Evolutionary conservation across 1,139 yeast genomes (phyloP).

Genomic region (Hemisphaericaspora xylofermentans): DNA sequence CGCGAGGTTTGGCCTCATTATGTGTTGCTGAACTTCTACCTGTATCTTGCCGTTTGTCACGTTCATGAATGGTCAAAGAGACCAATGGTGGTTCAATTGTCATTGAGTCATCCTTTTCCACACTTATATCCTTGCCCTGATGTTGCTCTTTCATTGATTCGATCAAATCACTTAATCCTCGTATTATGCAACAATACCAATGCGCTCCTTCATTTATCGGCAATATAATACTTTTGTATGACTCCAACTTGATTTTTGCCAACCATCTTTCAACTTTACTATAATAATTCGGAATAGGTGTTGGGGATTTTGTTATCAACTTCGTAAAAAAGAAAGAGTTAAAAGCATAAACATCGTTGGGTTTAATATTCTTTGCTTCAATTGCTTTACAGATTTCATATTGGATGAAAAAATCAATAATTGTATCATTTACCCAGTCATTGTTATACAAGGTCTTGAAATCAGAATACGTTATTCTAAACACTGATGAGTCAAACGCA

Average conservation of each 20-base stretch:
- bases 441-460: conserved; percentile 66
- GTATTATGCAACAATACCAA: conserved; percentile 83
- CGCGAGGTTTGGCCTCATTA: conserved; percentile 18
- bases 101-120: no score
- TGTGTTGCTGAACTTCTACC: background rate
- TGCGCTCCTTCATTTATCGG: conserved; percentile 84
- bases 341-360: conserved; percentile 55
- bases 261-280: conserved; percentile 80
- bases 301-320: conserved; percentile 29
- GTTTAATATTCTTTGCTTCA: conserved; percentile 15
- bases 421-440: conserved; percentile 75
- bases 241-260: conserved; percentile 61
- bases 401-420: conserved; percentile 69
- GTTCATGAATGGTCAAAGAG: background rate
- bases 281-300: conserved; percentile 42
- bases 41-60: background rate
- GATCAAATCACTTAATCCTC: conserved; percentile 40
- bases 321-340: conserved; percentile 84
- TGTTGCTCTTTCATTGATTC: conserved; percentile 11
- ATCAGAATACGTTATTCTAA: conserved; percentile 58
- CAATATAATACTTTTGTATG: conserved; percentile 61
- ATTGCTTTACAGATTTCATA: conserved; percentile 50
- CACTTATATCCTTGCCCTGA: background rate
- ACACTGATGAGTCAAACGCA: conserved; percentile 45
- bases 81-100: conserved; percentile 1